Evolutionary conservation across 139 green algal genomes (phyloP), one percentile per base, ranked within the genome.

Genomic region (Picochlorum sp.): DNA sequence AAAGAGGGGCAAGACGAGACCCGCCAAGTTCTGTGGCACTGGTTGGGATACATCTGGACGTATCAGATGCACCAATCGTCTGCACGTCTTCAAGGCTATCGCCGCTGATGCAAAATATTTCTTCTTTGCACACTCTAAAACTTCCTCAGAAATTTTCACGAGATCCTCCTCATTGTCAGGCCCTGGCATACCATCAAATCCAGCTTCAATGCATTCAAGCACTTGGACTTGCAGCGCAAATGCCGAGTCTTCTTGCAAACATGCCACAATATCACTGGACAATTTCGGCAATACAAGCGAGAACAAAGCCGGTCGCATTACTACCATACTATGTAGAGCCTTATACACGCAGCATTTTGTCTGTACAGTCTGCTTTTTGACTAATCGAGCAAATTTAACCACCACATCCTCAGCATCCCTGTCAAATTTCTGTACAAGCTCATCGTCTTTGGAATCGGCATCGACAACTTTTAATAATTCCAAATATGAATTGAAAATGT

Each of bases 21-120:
- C 54, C 51, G 64, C 20, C 70, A 83, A 49, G 0, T 58, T 18
- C 30, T 46, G 7, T n/a, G 13, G 24, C 49, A 64, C 28, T 16
- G 56, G 45, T 1, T 57, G 34, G 2, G 14, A 62, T 24, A 62
- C 16, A 21, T 69, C 62, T 46, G 84, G 83, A 3, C 82, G 60
- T 15, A 96, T 64, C n/a, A 93, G 79, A 15, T 46, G 65, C n/a
- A 96, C 80, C 63, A 97, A 59, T 62, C 76, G 64, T 68, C 85
- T 79, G 59, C 77, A 90, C 24, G 86, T 81, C 9, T 89, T 82
- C 57, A 97, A 81, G 4, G 85, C 90, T 70, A 96, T 89, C 2
- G 91, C 83, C 4, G 88, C 69, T 0, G 96, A 78, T 73, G 93
- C 95, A 85, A 96, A 97, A 77, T 97, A 97, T 3, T 84, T 73